Base-by-base conservation (phyloP, 345 rosid species). In the Eucalyptus guilfoylei region DNA sequence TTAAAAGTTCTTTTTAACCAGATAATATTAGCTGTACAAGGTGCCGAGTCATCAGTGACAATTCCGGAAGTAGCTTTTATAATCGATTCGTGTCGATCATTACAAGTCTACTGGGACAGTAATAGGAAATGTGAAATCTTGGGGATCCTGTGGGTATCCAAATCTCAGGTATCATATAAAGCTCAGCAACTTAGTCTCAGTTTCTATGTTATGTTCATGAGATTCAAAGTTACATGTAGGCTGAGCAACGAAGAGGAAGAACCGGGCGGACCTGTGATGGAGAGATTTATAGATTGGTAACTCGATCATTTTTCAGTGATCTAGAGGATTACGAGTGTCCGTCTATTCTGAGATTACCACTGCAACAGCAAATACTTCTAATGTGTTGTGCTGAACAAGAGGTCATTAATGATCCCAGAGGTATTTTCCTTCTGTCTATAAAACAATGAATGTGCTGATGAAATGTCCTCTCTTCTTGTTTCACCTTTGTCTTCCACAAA, bases 251-350 rank as follows among this genome's bases (percentile, higher is more conserved):
- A 48, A 91, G 92, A 92, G 99, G 99, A 90, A 95, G 99, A 93
- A 97, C 99, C 69, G 99, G 99, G 81, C 94, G 97, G 91, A 97
- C 99, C 62, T 97, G 99, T 91, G 96, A 97, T 91, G 99, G 99
- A 90, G 95, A 96, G 92, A 93, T 96, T 86, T 97, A 96, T 92
- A 95, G 98, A 89, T 94, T 97, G 94, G 97, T 97, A 86, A 94
- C 99, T 26, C 90, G 93, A 89, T 93, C 98, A 86, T 96, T 96
- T 92, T 97, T 94, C 93, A 92, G 85, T 90, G 86, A 93, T 91
- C 94, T 97, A 86, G 94, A 95, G 90, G 96, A 95, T 69, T 80
- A 90, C 87, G 98, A 97, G 89, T 80, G 94, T 91, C 98, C 99
- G 11, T 92, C 97, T 88, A 95, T 97, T 88, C 91, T 95, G 90